Conservation (phyloP, 176 grass and related monocot genomes). For the Carex kokanica region DNA sequence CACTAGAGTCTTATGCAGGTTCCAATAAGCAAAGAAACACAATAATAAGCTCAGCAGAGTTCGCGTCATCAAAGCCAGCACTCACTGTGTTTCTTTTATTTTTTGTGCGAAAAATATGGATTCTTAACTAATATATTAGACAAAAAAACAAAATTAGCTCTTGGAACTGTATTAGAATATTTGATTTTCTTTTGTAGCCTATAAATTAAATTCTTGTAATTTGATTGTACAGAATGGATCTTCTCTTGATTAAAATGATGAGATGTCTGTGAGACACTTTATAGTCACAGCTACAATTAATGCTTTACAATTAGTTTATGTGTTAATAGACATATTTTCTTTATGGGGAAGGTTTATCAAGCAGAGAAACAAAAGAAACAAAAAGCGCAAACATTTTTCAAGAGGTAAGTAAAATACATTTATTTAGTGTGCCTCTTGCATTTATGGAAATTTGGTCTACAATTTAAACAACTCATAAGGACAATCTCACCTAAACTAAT, state of each 20-base stretch:
- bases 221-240: background rate
- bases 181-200: background rate
- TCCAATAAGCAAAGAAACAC: slow-evolving; percentile 25
- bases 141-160: background rate
- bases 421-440: background rate
- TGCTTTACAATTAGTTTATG: background rate
- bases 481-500: slow-evolving; percentile 17
- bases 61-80: background rate
- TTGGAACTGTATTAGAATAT: background rate
- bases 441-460: background rate
- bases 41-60: slow-evolving; percentile 21
- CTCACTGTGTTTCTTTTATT: background rate
- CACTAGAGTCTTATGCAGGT: background rate
- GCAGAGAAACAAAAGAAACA: background rate
- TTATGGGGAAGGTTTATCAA: background rate
- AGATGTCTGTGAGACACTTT: background rate
- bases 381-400: background rate
- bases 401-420: background rate
- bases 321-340: background rate
- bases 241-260: background rate
- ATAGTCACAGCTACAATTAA: background rate
- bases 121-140: slow-evolving; percentile 6
- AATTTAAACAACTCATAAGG: slow-evolving; percentile 23
- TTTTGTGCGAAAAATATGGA: slow-evolving; percentile 1
- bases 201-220: background rate